These are phyloP conservation scores for Sapria himalayana DNA, from an alignment of 345 rosid genomes.

Conservation along the genomic window DNA sequence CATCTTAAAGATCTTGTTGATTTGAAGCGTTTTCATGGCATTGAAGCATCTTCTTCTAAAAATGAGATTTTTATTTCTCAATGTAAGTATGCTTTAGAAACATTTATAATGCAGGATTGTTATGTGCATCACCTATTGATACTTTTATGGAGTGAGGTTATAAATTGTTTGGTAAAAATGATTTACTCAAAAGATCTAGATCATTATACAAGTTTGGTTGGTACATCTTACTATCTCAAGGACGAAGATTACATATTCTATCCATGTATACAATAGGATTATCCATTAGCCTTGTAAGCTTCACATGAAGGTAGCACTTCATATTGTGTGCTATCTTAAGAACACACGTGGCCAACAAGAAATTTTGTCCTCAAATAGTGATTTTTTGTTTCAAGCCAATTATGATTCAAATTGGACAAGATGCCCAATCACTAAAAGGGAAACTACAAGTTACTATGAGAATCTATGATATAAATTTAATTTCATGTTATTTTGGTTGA, in stretches of 20 bases:
- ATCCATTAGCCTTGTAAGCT: background rate
- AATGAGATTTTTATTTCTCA: background rate
- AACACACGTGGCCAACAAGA: background rate
- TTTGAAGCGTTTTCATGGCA: background rate
- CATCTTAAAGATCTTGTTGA: background rate
- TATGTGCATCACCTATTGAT: background rate
- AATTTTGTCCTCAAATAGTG: background rate
- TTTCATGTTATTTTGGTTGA: too few relatives aligned
- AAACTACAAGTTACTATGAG: too few relatives aligned
- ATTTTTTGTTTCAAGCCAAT: background rate
- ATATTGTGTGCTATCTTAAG: background rate
- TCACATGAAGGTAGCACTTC: background rate
- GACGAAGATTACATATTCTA: too few relatives aligned
- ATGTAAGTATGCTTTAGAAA: background rate
- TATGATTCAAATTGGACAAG: too few relatives aligned
- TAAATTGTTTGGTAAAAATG: too few relatives aligned
- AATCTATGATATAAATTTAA: too few relatives aligned
- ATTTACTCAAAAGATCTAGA: too few relatives aligned
- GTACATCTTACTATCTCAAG: too few relatives aligned
- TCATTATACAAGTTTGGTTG: too few relatives aligned
- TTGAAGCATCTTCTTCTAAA: background rate
- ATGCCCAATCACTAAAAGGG: too few relatives aligned
- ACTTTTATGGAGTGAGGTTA: background rate
- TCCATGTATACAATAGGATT: conserved; percentile 1
- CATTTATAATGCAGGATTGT: background rate